Evolutionary conservation across 768 basidiomycete genomes (phyloP).

Genomic region (Hypsizygus marmoreus): DNA sequence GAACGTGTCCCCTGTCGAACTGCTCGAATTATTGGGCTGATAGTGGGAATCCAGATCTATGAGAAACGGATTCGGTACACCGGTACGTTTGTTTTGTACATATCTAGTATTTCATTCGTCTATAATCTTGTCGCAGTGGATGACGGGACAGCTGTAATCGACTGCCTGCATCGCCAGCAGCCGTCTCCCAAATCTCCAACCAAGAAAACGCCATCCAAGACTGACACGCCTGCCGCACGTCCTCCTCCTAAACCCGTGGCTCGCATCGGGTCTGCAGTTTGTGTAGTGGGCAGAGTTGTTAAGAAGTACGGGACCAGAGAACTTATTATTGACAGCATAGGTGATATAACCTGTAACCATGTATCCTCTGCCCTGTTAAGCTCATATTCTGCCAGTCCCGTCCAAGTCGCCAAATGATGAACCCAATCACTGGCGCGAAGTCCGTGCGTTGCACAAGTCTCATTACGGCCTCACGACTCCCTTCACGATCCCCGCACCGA

Average conservation of each 20-base stretch:
- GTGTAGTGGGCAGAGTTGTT: conserved; percentile 47
- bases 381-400: conserved; percentile 30
- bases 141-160: conserved; percentile 74
- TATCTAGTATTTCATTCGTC: background rate
- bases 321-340: conserved; percentile 49
- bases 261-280: conserved; percentile 47
- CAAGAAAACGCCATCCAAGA: conserved; percentile 16
- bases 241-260: conserved; percentile 37
- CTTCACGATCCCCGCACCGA: conserved; percentile 47
- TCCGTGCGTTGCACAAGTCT: conserved; percentile 52
- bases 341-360: conserved; percentile 34
- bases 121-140: conserved; percentile 52
- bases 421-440: conserved; percentile 54
- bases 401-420: conserved; percentile 61
- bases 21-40: conserved; percentile 59
- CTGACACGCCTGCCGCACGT: conserved; percentile 11
- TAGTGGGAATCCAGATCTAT: conserved; percentile 62
- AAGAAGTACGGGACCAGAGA: conserved; percentile 43
- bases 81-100: conserved; percentile 35
- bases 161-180: conserved; percentile 53
- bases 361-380: conserved; percentile 1
- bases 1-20: conserved; percentile 70
- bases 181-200: conserved; percentile 23
- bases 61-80: conserved; percentile 64
- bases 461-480: conserved; percentile 50